Percentiles rank a stretch among this genome's conserved stretches.
Evolutionary conservation across 306 rosid genomes (phyloP).

Genomic region (Psophocarpus tetragonolobus): DNA sequence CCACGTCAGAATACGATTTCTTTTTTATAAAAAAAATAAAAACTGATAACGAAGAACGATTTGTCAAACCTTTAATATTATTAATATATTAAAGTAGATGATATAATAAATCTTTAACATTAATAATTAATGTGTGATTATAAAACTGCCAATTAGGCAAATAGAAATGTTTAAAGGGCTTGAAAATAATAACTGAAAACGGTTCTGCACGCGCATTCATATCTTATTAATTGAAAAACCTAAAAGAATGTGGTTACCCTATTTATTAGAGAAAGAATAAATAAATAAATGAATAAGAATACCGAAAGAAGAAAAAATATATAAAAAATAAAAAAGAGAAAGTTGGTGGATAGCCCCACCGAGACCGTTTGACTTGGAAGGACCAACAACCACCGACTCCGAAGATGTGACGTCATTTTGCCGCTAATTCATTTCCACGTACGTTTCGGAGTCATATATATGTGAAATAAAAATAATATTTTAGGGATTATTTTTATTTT

Average conservation of each 20-base stretch:
- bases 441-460: too few species aligned
- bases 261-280: neutral
- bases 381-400: neutral
- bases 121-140: neutral
- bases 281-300: neutral
- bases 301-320: neutral
- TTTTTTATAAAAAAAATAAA: neutral
- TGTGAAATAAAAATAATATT: too few species aligned
- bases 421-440: neutral
- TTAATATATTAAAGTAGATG: neutral
- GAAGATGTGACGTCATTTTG: neutral
- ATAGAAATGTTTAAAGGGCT: neutral
- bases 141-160: neutral
- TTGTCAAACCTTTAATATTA: neutral
- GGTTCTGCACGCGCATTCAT: neutral
- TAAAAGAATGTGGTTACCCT: neutral
- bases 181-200: neutral
- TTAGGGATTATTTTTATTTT: too few species aligned
- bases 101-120: too few species aligned
- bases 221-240: neutral
- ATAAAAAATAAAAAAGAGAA: neutral
- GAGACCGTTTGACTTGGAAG: neutral
- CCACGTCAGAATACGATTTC: neutral
- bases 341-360: neutral
- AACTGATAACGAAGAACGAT: neutral